Base-by-base conservation (phyloP, 2,329 filamentous ascomycete genomes). In the Coniochaeta hoffmannii region DNA sequence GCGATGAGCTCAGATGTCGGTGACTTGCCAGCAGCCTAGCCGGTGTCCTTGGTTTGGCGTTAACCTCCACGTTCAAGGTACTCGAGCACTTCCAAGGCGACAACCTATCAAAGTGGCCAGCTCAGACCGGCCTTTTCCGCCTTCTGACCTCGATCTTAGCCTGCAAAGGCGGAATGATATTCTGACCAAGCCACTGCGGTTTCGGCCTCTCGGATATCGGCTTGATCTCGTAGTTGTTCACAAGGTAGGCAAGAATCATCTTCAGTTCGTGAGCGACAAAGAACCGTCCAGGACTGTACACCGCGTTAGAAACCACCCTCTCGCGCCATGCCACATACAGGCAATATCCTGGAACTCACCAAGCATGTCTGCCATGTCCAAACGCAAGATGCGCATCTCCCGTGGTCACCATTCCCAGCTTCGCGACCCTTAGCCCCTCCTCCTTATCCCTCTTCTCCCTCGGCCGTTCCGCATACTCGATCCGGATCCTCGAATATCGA, bases 261-360 rank as follows among this genome's bases (percentile, higher is more conserved):
- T 83, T 83, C 14, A 81, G 67, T 63, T 81, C 78, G 56, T 80
- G 73, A 0, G 77, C 73, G 0, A 79, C 79, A 56, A 82, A 82
- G 68, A 83, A 83, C 0, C 80, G 71, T 0, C 80, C 80, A 0
- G 78, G 76, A 50, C 80, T 72, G 22, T 4, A 24, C 14, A 6
- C 19, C 12, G 26, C 6, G 41, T 26, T 26, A 26, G 41, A 28
- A 3, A 3, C 19, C 5, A 44, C 26, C 19, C 8, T 17, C 36
- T 41, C 19, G 4, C 19, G 10, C 17, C 12, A 12, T 35, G 34
- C 12, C 6, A 19, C 12, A 11, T 19, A 19, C n/a, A 22, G 24
- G n/a, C 24, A 19, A 8, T 9, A 41, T 24, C 11, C 4, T 41
- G 63, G 19, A 58, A 62, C 68, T 58, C 54, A 72, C 70, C 64